phyloP scores from a whole-genome alignment of 768 basidiomycete species.

The Naganishia vaughanmartiniae region DNA sequence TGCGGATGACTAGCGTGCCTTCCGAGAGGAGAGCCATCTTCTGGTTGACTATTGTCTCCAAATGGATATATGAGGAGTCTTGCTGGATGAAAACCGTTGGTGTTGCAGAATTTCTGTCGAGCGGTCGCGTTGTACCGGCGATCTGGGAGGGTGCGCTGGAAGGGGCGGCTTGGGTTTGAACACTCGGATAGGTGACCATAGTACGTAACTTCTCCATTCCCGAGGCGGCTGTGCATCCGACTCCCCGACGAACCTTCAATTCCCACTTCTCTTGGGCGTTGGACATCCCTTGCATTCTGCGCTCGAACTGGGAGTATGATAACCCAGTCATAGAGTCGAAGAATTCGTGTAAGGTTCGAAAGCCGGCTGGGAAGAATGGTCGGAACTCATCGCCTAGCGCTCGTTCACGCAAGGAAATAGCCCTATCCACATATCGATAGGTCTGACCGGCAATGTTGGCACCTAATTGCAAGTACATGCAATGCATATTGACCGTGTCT shows the following conservation, averaged over 20 bases:
- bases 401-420: neutral
- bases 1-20: neutral
- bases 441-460: neutral
- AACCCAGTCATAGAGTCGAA: neutral
- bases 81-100: neutral
- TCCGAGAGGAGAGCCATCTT: neutral
- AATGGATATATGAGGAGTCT: neutral
- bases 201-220: neutral
- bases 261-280: neutral
- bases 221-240: neutral
- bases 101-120: no score
- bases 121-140: no score
- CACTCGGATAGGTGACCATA: neutral
- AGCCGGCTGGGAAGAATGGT: neutral
- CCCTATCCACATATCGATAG: neutral
- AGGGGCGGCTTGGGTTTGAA: no score
- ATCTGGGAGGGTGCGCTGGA: no score
- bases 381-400: neutral
- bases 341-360: neutral
- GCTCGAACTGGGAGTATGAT: neutral
- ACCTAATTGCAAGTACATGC: neutral
- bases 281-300: neutral
- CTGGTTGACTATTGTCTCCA: neutral
- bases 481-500: neutral
- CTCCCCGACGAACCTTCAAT: neutral